These are phyloP conservation scores for Jamesozyma piceae DNA, from an alignment of 805 yeast species.

Conservation along the genomic window DNA sequence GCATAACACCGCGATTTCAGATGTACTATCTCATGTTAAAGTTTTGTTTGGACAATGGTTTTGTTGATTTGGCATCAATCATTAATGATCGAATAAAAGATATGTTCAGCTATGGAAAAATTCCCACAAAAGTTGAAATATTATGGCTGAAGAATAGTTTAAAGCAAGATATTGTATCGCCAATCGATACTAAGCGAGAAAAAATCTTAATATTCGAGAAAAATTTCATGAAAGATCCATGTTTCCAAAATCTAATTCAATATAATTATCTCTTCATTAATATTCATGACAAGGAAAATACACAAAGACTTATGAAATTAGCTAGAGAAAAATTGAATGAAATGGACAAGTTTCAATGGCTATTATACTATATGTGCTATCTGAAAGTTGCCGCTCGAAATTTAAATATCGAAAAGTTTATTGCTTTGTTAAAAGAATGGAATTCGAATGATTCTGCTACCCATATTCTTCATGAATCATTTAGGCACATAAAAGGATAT, in stretches of 20 bases:
- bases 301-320: background rate
- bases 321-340: constrained; percentile 6
- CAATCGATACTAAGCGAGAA: background rate
- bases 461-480: constrained; percentile 12
- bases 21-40: constrained; percentile 17
- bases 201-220: constrained; percentile 13
- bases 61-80: constrained; percentile 12
- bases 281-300: constrained; percentile 10
- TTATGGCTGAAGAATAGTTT: constrained; percentile 15
- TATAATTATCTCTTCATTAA: constrained; percentile 12
- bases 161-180: no score
- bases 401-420: constrained; percentile 10
- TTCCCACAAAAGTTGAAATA: constrained; percentile 19
- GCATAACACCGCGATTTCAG: constrained; percentile 15
- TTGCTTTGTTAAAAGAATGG: constrained; percentile 19
- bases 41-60: constrained; percentile 10
- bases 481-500: constrained; percentile 19
- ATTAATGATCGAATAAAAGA: constrained; percentile 13
- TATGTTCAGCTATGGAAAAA: constrained; percentile 4
- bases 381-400: constrained; percentile 13
- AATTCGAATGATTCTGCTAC: constrained; percentile 14
- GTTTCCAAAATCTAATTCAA: constrained; percentile 20
- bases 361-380: constrained; percentile 16
- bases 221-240: constrained; percentile 7
- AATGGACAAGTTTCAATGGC: constrained; percentile 14